Base-by-base conservation (phyloP, 2,329 filamentous ascomycete species). In the Chrysosporium keratinophilum region DNA sequence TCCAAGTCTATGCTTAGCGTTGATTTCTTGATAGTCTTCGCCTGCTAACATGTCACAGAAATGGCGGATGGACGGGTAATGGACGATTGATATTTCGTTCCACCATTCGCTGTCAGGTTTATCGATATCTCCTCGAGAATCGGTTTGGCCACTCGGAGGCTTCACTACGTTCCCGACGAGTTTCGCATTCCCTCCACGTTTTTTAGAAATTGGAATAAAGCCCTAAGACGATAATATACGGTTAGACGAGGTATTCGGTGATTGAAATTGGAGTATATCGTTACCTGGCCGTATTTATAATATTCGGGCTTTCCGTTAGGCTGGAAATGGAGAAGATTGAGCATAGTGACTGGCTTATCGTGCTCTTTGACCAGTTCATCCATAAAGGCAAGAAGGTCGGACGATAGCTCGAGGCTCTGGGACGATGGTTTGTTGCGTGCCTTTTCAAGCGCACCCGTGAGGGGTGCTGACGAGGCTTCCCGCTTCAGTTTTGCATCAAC, bases 51-150 rank as follows among this genome's bases (percentile, higher is more conserved):
- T 83, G 62, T 81, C 79, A 42, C 76, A 76, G 61, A 84, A 84
- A 64, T 84, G 80, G 57, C 65, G 58, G 35, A 83, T 76, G 49
- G 74, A 80, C 2, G 81, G 80, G 65, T 84, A 84, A 68, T 83
- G 80, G 53, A 81, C 81, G 42, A 84, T 70, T 0, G 81, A 80
- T 57, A 84, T 74, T 66, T 84, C 81, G 63, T 84, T 78, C 81
- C 81, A 84, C 50, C 67, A 68, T 11, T 65, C 67, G 44, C 57
- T 55, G 40, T 60, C 62, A 14, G 58, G 61, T 33, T 33, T 59
- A 15, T 60, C 61, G 47, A 44, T 34, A n/a, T 41, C 42, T 1
- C 61, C 62, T 12, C 62, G 52, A 2, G 64, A 63, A 53, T 67
- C 66, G 12, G 60, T 58, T 10, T 54, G 42, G 14, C 44, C 54